These are phyloP conservation scores for Ascochyta pisi DNA, from an alignment of 2,329 filamentous ascomycete genomes.

Conservation along the genomic window DNA sequence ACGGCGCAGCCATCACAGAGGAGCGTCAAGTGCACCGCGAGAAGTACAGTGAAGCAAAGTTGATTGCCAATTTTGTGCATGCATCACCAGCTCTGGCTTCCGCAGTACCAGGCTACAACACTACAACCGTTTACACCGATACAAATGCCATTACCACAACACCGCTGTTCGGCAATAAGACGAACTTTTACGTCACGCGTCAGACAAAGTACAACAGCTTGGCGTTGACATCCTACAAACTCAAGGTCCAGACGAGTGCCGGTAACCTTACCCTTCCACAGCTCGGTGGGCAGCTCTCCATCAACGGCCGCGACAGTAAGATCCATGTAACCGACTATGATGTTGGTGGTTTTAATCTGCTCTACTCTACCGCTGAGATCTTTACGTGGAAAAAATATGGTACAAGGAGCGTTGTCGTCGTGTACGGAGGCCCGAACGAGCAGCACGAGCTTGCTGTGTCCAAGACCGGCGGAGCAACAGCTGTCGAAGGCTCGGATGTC, in stretches of 20 bases:
- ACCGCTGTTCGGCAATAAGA: conserved; percentile 60
- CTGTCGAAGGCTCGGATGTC: conserved; percentile 49
- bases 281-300: conserved; percentile 59
- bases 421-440: conserved; percentile 68
- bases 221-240: conserved; percentile 63
- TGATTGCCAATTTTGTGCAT: conserved; percentile 74
- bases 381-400: conserved; percentile 69
- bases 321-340: conserved; percentile 71
- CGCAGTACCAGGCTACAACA: conserved; percentile 39
- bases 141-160: conserved; percentile 63
- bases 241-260: conserved; percentile 65
- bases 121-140: conserved; percentile 27
- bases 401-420: conserved; percentile 62
- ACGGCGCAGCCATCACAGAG: conserved; percentile 69
- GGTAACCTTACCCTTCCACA: conserved; percentile 63
- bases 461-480: conserved; percentile 32
- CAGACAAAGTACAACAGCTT: conserved; percentile 68
- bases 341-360: conserved; percentile 61
- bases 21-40: conserved; percentile 70
- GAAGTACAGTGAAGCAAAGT: conserved; percentile 79
- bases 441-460: conserved; percentile 65
- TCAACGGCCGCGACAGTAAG: conserved; percentile 69
- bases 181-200: conserved; percentile 68
- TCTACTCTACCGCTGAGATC: conserved; percentile 73
- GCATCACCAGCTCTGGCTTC: conserved; percentile 72